phyloP scores from a whole-genome alignment of 2,329 filamentous ascomycete genomes.

The Colletotrichum lupini region DNA sequence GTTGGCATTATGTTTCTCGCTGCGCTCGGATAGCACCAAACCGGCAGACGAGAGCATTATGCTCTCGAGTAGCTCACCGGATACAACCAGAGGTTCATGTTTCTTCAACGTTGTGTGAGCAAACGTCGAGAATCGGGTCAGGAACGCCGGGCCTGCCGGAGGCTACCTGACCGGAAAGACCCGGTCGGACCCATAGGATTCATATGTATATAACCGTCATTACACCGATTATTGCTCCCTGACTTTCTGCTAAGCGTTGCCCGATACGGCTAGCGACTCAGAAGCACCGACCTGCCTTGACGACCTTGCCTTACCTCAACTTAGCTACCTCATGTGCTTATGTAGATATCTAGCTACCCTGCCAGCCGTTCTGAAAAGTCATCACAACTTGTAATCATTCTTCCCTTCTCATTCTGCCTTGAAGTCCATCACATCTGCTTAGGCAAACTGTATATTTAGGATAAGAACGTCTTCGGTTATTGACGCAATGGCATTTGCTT shows the following conservation, averaged over 20 bases:
- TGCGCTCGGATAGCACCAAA: not conserved
- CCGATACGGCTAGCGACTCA: not conserved
- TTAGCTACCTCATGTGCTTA: not conserved
- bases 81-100: not conserved
- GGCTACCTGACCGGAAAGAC: not conserved
- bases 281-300: not conserved
- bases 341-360: not conserved
- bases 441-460: not conserved
- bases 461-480: not conserved
- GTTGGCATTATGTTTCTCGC: not conserved
- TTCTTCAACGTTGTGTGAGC: not conserved
- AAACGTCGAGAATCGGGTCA: not conserved
- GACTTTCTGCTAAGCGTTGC: not conserved
- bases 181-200: not conserved
- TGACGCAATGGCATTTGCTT: not conserved
- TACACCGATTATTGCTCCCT: not conserved
- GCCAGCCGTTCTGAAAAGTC: conserved; percentile 4
- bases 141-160: not conserved
- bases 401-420: not conserved
- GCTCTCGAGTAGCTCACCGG: not conserved
- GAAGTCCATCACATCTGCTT: not conserved
- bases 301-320: not conserved
- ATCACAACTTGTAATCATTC: not conserved
- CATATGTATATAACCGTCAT: not conserved
- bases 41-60: not conserved